These are phyloP conservation scores for Tetracentron sinense DNA, from an alignment of 164 flowering plant genomes.

Conservation along the genomic window DNA sequence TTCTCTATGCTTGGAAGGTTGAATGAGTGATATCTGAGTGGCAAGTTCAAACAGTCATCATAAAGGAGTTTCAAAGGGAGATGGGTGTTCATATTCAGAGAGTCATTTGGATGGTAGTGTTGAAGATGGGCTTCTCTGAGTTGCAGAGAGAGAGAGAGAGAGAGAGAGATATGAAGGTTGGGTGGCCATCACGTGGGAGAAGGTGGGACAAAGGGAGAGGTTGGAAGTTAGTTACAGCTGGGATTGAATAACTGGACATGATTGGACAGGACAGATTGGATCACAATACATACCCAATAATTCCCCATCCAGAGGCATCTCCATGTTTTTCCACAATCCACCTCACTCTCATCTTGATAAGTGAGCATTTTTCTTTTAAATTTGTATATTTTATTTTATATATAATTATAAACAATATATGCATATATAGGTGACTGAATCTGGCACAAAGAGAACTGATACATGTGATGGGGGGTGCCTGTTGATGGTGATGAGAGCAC, in stretches of 20 bases:
- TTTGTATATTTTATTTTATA: neutral
- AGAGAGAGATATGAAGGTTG: too few species aligned
- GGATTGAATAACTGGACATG: constrained; percentile 33
- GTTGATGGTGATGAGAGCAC: too few species aligned
- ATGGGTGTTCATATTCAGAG: constrained; percentile 7
- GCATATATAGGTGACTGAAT: neutral
- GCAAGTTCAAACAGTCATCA: too few species aligned
- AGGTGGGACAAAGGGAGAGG: constrained; percentile 13
- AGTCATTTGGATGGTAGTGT: constrained; percentile 9
- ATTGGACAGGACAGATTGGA: constrained; percentile 42
- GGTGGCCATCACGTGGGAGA: constrained; percentile 23
- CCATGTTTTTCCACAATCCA: constrained; percentile 6
- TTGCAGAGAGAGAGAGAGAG: constrained; percentile 10
- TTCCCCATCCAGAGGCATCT: constrained; percentile 38
- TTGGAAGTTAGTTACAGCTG: constrained; percentile 43
- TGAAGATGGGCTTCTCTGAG: constrained; percentile 15
- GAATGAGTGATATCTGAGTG: constrained; percentile 34
- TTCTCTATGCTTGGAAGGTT: constrained; percentile 72
- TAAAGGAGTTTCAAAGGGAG: constrained; percentile 7
- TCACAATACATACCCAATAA: constrained; percentile 37
- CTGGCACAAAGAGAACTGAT: too few species aligned
- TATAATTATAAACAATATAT: neutral
- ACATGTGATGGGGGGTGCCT: too few species aligned
- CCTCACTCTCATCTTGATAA: constrained; percentile 34
- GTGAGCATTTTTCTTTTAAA: constrained; percentile 14